A percentile compares a stretch with the other conserved stretches of the same genome.
These are phyloP conservation scores for Angomonas ambiguus DNA, from an alignment of 208 protist genomes.

Conservation along the genomic window DNA sequence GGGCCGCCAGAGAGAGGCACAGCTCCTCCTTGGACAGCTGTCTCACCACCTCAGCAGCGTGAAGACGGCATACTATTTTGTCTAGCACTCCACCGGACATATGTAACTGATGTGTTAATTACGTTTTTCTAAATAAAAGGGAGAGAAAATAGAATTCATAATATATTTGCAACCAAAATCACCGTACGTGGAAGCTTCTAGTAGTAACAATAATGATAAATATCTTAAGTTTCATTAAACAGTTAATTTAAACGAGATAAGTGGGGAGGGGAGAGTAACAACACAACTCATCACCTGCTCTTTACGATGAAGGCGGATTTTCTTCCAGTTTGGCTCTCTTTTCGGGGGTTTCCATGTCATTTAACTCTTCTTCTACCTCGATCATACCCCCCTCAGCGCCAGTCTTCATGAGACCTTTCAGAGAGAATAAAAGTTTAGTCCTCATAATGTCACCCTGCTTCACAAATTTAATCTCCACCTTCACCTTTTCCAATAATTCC, in stretches of 20 bases:
- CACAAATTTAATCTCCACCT: slow-evolving; percentile 68
- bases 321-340: slow-evolving; percentile 16
- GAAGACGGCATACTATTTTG: slow-evolving; percentile 24
- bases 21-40: slow-evolving; percentile 39
- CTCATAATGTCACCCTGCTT: slow-evolving; percentile 71
- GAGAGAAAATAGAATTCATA: neutral
- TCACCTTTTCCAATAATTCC: slow-evolving; percentile 71
- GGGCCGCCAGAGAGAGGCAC: slow-evolving; percentile 59
- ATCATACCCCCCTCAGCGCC: slow-evolving; percentile 36
- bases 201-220: neutral
- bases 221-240: neutral
- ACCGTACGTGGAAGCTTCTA: too few species aligned
- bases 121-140: slow-evolving; percentile 10
- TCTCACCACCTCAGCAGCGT: slow-evolving; percentile 14
- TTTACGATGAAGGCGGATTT: neutral
- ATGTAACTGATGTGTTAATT: too few species aligned
- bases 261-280: neutral
- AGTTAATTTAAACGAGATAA: neutral
- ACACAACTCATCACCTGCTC: too few species aligned
- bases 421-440: slow-evolving; percentile 61
- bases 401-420: slow-evolving; percentile 65
- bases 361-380: slow-evolving; percentile 28
- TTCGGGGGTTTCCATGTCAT: neutral
- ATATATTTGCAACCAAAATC: too few species aligned
- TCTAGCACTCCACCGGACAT: neutral